Percentiles rank a stretch among this genome's conserved stretches.
These are phyloP conservation scores for Coniosporium apollinis DNA, from an alignment of 495 filamentous ascomycete species.

Conservation along the genomic window DNA sequence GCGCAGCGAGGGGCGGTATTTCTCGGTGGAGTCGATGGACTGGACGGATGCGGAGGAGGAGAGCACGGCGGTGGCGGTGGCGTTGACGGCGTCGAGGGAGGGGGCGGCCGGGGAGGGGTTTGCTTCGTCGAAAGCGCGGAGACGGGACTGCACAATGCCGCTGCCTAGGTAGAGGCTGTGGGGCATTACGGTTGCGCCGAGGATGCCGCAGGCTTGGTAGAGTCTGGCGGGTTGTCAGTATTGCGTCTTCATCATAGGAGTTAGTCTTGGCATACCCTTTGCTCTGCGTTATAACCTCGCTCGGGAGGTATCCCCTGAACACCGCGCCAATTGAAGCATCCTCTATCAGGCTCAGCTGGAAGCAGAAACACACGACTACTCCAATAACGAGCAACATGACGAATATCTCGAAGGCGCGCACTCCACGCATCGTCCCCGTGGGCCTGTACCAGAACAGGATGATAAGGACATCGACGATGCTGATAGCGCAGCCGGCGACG, in stretches of 20 bases:
- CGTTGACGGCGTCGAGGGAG: conserved; percentile 1
- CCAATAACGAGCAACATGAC: conserved; percentile 65
- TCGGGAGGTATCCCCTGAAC: conserved; percentile 72
- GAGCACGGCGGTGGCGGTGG: background rate
- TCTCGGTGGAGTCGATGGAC: conserved; percentile 4
- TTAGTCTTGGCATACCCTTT: conserved; percentile 44
- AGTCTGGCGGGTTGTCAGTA: conserved; percentile 30
- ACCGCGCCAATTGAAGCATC: conserved; percentile 55
- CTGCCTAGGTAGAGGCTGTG: conserved; percentile 83
- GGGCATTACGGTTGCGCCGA: conserved; percentile 90
- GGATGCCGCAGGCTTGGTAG: conserved; percentile 82
- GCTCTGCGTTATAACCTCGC: conserved; percentile 50
- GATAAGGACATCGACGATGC: conserved; percentile 67
- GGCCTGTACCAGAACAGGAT: conserved; percentile 79
- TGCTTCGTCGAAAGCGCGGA: conserved; percentile 53
- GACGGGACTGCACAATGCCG: conserved; percentile 68
- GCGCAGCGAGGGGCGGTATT: conserved; percentile 59
- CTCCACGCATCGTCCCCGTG: conserved; percentile 49
- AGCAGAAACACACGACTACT: conserved; percentile 81
- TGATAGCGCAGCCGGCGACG: conserved; percentile 74
- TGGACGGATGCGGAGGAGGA: conserved; percentile 2
- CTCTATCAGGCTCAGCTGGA: conserved; percentile 66
- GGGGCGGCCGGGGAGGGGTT: background rate
- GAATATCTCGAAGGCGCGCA: conserved; percentile 66
- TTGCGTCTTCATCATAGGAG: too few relatives aligned